A percentile compares a stretch with the other conserved stretches of the same genome.
Conservation (phyloP, 2,329 filamentous ascomycete species). For the Fusarium verticillioides region DNA sequence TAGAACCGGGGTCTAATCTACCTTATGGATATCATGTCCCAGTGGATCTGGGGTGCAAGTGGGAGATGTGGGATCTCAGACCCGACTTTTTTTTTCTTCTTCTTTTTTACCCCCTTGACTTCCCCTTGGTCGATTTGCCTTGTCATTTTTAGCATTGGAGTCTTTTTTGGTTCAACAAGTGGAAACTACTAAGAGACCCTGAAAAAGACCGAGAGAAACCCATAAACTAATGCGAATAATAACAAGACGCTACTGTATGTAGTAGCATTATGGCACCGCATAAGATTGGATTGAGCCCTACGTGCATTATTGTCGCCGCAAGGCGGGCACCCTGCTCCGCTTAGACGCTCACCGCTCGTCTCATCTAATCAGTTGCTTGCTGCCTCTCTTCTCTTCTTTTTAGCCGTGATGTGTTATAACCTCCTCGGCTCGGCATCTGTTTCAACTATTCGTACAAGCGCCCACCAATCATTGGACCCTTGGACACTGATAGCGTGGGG, state of each 20-base stretch:
- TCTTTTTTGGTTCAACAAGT: neutral
- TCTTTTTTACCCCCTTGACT: neutral
- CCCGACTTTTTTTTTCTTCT: neutral
- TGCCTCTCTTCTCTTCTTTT: neutral
- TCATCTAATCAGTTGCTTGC: neutral
- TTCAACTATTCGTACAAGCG: slow-evolving; percentile 24
- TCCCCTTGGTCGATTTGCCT: neutral
- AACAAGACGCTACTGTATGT: neutral
- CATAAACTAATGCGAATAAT: neutral
- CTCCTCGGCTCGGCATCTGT: slow-evolving; percentile 10
- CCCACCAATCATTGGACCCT: slow-evolving; percentile 22
- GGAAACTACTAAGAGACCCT: slow-evolving; percentile 9
- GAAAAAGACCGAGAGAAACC: slow-evolving; percentile 9
- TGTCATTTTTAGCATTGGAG: neutral
- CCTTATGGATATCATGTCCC: neutral
- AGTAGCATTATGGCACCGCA: slow-evolving; percentile 8
- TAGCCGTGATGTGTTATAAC: slow-evolving; percentile 12
- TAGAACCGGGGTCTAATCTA: slow-evolving; percentile 12
- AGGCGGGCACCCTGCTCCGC: slow-evolving; percentile 13
- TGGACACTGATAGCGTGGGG: slow-evolving; percentile 4
- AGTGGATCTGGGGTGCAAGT: slow-evolving; percentile 39
- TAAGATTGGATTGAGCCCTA: slow-evolving; percentile 17
- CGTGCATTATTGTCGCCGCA: neutral
- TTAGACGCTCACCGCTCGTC: slow-evolving; percentile 26
- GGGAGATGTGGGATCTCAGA: slow-evolving; percentile 21